phyloP scores from a whole-genome alignment of 1,139 yeast species.

The Protomyces inundatus region DNA sequence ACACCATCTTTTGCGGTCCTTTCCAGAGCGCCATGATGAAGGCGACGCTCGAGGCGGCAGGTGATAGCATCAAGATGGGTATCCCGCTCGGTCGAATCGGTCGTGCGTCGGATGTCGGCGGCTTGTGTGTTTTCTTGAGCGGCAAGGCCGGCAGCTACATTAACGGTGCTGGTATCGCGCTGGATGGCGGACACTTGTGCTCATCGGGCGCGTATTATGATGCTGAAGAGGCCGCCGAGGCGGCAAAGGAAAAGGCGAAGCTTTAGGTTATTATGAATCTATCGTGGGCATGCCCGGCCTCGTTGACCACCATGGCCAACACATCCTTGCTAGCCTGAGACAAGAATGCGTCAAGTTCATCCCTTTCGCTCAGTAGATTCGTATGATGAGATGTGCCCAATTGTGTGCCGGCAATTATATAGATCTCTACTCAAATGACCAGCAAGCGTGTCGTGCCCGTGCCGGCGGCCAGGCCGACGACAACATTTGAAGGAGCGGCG shows the following conservation, averaged over 20 bases:
- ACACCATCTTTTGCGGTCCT: constrained; percentile 71
- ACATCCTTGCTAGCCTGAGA: too few relatives aligned
- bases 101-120: constrained; percentile 54
- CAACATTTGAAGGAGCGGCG: too few relatives aligned
- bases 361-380: too few relatives aligned
- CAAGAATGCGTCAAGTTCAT: too few relatives aligned
- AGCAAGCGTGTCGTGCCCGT: too few relatives aligned
- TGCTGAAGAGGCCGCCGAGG: neutral
- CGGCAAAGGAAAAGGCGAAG: neutral
- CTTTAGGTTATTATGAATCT: neutral
- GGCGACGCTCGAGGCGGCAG: constrained; percentile 54
- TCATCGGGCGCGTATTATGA: neutral
- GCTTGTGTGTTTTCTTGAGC: constrained; percentile 55
- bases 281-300: too few relatives aligned
- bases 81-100: constrained; percentile 64
- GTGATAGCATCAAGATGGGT: constrained; percentile 46
- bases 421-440: too few relatives aligned
- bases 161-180: constrained; percentile 67
- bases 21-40: constrained; percentile 72
- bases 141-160: constrained; percentile 57
- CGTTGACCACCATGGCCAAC: neutral
- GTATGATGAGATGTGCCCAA: too few relatives aligned
- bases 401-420: too few relatives aligned
- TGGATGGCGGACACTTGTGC: constrained; percentile 57
- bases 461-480: too few relatives aligned